Conservation (phyloP, 2,329 filamentous ascomycete species). For the Venturia aucupariae region DNA sequence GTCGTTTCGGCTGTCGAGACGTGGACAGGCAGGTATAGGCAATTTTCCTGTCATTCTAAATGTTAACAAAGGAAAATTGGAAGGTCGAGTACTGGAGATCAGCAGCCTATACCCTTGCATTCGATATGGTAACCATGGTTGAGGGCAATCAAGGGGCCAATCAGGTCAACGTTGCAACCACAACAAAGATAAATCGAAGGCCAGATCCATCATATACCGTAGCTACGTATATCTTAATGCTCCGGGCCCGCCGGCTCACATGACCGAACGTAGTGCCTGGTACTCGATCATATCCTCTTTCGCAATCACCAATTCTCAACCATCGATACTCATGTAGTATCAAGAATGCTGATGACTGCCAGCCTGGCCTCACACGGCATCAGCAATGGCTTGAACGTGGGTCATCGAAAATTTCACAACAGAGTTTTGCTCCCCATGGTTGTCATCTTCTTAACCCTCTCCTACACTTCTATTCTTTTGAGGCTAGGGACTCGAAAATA, state of each 20-base stretch:
- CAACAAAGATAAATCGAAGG: background rate
- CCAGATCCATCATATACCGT: background rate
- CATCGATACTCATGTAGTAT: background rate
- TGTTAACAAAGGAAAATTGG: background rate
- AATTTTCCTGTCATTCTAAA: background rate
- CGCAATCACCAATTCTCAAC: too few relatives aligned
- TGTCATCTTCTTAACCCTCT: conserved; percentile 2
- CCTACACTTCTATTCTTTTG: background rate
- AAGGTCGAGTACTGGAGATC: background rate
- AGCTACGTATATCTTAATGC: background rate
- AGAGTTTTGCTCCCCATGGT: conserved; percentile 1
- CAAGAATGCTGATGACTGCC: background rate
- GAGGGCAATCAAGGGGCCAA: background rate
- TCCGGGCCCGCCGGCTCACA: background rate
- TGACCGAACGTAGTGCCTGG: background rate
- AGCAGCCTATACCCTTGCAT: background rate
- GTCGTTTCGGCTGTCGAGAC: background rate
- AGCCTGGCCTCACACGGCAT: background rate
- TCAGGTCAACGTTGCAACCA: background rate
- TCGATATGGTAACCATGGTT: background rate
- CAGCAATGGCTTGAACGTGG: background rate
- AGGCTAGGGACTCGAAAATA: background rate
- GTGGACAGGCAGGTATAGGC: background rate
- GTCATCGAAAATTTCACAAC: background rate
- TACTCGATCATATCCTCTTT: background rate